Conservation (phyloP, 495 filamentous ascomycete species). For the Schizothecium vesticola region DNA sequence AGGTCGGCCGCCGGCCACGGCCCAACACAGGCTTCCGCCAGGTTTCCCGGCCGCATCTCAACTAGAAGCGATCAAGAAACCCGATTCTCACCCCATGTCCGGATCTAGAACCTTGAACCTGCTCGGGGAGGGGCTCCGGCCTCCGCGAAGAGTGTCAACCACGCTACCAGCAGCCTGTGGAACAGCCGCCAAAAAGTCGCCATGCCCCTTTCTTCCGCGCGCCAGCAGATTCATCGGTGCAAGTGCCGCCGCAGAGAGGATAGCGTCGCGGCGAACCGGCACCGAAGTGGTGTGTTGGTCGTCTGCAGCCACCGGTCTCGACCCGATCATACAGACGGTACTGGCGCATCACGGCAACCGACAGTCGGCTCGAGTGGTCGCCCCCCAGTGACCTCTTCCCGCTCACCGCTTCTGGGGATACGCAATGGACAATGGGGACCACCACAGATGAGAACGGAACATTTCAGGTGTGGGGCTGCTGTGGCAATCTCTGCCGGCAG, state of each 20-base stretch:
- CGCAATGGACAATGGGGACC: neutral
- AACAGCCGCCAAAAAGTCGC: neutral
- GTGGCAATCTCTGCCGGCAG: constrained; percentile 19
- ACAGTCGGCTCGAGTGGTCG: neutral
- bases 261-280: neutral
- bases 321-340: neutral
- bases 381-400: neutral
- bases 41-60: neutral
- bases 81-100: neutral
- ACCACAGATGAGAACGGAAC: constrained; percentile 13
- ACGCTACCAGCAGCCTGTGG: neutral
- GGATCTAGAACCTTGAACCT: neutral
- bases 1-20: neutral
- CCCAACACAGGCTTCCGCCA: neutral
- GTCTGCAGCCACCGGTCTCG: constrained; percentile 13
- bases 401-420: constrained; percentile 10
- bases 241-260: neutral
- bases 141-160: neutral
- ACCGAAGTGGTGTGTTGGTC: constrained; percentile 3
- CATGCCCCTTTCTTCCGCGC: neutral
- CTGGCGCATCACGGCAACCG: too few species aligned
- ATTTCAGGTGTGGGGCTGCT: constrained; percentile 16
- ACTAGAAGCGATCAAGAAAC: neutral
- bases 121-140: neutral
- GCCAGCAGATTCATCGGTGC: neutral